Percentiles rank a stretch among this genome's conserved stretches.
Evolutionary conservation across 805 yeast genomes (phyloP).

Genomic region (Candida arabinofermentans): DNA sequence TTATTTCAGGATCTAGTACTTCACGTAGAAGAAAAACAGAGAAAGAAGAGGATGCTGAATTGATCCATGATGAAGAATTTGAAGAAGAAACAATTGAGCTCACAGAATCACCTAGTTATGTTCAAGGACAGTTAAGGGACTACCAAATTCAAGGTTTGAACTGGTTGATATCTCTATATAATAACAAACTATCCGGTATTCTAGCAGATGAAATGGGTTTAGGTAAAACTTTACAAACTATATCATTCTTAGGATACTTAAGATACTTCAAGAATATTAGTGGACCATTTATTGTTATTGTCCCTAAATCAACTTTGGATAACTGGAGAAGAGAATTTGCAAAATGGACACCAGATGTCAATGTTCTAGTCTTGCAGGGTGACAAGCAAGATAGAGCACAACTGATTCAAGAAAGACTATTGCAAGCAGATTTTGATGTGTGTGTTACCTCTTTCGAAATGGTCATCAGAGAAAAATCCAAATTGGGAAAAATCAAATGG

Average conservation of each 20-base stretch:
- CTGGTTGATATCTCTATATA: constrained; percentile 88
- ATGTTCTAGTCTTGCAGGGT: constrained; percentile 82
- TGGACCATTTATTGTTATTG: constrained; percentile 90
- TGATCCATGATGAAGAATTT: constrained; percentile 75
- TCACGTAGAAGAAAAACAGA: constrained; percentile 88
- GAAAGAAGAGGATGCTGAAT: constrained; percentile 92
- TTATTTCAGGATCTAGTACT: constrained; percentile 3
- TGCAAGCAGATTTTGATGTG: constrained; percentile 82
- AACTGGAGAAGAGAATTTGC: constrained; percentile 95
- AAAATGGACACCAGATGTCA: constrained; percentile 94
- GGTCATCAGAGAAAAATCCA: constrained; percentile 84
- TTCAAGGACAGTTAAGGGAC: constrained; percentile 77
- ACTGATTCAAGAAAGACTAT: constrained; percentile 53
- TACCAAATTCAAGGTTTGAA: constrained; percentile 94
- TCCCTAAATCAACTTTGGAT: constrained; percentile 92
- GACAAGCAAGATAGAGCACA: constrained; percentile 72
- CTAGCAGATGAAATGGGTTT: constrained; percentile 98
- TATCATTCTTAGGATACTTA: constrained; percentile 84
- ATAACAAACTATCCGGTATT: constrained; percentile 86
- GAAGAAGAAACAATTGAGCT: constrained; percentile 65
- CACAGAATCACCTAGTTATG: constrained; percentile 78
- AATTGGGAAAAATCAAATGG: constrained; percentile 82
- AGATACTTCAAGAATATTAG: constrained; percentile 72
- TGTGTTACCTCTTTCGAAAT: constrained; percentile 89
- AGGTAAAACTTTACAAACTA: constrained; percentile 94